Evolutionary conservation across 441 rosid genomes (phyloP).

Genomic region (Flueggea neowawraea): DNA sequence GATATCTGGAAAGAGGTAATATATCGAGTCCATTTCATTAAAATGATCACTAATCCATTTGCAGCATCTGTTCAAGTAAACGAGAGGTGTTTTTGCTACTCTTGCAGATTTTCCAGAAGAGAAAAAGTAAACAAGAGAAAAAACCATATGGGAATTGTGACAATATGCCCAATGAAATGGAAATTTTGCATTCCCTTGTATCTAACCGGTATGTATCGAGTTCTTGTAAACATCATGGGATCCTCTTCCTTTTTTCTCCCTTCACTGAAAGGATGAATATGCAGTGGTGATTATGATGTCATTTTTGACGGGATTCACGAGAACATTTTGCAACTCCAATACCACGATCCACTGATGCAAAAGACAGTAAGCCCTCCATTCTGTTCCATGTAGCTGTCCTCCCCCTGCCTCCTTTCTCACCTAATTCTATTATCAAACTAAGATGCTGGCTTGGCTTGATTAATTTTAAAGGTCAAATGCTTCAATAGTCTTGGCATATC

Average conservation of each 20-base stretch:
- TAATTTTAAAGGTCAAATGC: conserved; percentile 64
- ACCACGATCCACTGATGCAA: conserved; percentile 95
- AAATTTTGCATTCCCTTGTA: conserved; percentile 62
- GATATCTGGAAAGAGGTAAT: conserved; percentile 98
- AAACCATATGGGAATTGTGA: conserved; percentile 28
- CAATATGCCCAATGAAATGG: conserved; percentile 45
- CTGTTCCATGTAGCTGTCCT: conserved; percentile 10
- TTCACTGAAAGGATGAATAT: conserved; percentile 27
- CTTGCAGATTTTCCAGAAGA: conserved; percentile 83
- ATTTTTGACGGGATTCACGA: conserved; percentile 90
- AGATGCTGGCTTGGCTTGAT: conserved; percentile 14
- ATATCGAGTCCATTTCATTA: conserved; percentile 4
- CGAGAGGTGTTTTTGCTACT: conserved; percentile 10
- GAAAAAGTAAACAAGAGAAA: conserved; percentile 52
- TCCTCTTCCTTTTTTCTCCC: conserved; percentile 7
- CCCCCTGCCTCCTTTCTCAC: neutral
- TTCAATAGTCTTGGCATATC: conserved; percentile 70
- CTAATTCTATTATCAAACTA: conserved; percentile 16
- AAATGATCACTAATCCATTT: conserved; percentile 15
- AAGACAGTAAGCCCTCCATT: conserved; percentile 70
- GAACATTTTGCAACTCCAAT: conserved; percentile 81
- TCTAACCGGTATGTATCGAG: conserved; percentile 60
- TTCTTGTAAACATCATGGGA: conserved; percentile 10
- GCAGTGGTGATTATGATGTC: conserved; percentile 94
- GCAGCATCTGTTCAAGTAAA: conserved; percentile 14